These are phyloP conservation scores for Corylus americana DNA, from an alignment of 306 rosid species.

Conservation along the genomic window DNA sequence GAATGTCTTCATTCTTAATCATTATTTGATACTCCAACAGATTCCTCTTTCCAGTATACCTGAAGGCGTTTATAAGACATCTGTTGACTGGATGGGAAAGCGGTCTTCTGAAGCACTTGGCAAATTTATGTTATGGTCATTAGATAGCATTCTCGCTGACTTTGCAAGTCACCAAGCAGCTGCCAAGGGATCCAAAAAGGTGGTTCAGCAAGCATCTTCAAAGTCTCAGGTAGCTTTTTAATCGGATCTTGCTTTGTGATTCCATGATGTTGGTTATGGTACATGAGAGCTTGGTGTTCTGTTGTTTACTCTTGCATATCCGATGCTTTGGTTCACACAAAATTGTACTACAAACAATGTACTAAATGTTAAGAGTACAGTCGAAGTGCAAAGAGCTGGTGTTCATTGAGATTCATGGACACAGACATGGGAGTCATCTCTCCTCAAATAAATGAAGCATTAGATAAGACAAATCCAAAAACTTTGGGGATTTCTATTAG, in stretches of 20 bases:
- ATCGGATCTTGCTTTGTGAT: not conserved
- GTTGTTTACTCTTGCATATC: not conserved
- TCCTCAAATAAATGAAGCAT: not conserved
- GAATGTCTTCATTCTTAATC: constrained; percentile 3
- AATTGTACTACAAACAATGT: not conserved
- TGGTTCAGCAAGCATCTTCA: constrained; percentile 49
- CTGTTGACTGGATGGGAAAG: constrained; percentile 64
- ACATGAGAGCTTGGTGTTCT: not conserved
- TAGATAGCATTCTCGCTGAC: constrained; percentile 65
- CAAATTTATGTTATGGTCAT: constrained; percentile 60
- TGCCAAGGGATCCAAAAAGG: constrained; percentile 67
- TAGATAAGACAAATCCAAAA: not conserved
- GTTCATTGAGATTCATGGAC: not conserved
- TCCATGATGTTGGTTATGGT: not conserved
- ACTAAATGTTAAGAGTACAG: not conserved
- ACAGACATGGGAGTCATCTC: not conserved
- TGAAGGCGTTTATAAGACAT: constrained; percentile 55
- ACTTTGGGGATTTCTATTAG: not conserved
- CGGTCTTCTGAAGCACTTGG: constrained; percentile 59
- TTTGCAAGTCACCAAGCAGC: constrained; percentile 52
- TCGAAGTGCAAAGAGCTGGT: not conserved
- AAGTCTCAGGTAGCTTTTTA: constrained; percentile 62
- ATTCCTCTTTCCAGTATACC: constrained; percentile 66
- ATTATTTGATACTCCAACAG: constrained; percentile 35
- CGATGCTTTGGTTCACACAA: not conserved